Evolutionary conservation across 2,329 filamentous ascomycete genomes (phyloP), one percentile per base, ranked within the genome.

Genomic region (Microsporum ferrugineum): DNA sequence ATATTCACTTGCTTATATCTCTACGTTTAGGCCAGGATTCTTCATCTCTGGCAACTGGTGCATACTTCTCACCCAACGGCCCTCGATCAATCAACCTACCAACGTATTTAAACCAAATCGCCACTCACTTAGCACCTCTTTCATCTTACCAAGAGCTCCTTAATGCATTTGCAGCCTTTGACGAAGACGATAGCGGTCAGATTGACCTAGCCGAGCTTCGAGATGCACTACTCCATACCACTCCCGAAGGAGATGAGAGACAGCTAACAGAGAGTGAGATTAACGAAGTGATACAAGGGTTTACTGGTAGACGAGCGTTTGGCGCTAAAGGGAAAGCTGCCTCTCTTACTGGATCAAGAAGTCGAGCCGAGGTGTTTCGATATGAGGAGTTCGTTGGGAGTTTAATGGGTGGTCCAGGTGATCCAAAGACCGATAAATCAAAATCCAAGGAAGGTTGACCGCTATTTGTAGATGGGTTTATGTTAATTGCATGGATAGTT

Each of bases 151-250:
- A 84, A 14, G 94, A 99, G 71, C 81, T 99, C 7, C 78, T 90
- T 23, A 92, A 91, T 1, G 94, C 94, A 0, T 92, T 99, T 67
- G 90, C 90, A 1, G 94, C 94, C 0, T 97, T 97, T 71, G 94
- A 99, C 70, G 89, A 95, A 64, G 91, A 95, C 65, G 94, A 99
- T 71, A 94, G 88, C 68, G 94, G 94, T 2, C 91, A 96, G 73
- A 85, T 97, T 43, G 91, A 97, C 70, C 77, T 95, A 23, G 82
- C 78, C 0, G 90, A 96, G 73, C 76, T 99, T 64, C 84, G 88
- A 53, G 89, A 94, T 67, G 90, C 92, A 0, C 73, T 99, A 51
- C 75, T 96, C 45, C 83, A 91, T 66, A 96, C 91, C 0, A 84
- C 85, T 0, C 89, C 90, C 0, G 90, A 95, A 66, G 80, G 83